Evolutionary conservation across 495 filamentous ascomycete species (phyloP).

Genomic region (Annulohypoxylon maeteangense): DNA sequence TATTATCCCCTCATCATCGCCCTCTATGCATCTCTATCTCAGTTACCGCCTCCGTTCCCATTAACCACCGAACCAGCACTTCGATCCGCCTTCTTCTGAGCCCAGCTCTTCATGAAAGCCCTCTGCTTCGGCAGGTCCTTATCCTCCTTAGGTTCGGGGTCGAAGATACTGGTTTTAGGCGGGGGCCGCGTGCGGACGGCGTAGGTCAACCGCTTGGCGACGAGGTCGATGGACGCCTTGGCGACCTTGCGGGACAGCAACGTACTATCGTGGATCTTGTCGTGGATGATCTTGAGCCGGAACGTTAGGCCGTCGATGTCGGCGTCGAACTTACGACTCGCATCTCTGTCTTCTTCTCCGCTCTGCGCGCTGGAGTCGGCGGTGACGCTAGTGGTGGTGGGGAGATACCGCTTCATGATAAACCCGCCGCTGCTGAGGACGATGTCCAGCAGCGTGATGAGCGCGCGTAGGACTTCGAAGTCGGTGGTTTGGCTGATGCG

Average conservation of each 20-base stretch:
- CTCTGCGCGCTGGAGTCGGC: slow-evolving; percentile 28
- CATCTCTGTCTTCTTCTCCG: slow-evolving; percentile 32
- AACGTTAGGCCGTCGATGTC: slow-evolving; percentile 73
- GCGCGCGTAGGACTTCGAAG: slow-evolving; percentile 71
- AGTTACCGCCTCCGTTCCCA: not conserved
- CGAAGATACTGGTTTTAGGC: slow-evolving; percentile 68
- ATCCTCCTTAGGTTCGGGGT: slow-evolving; percentile 40
- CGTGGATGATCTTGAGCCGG: slow-evolving; percentile 72
- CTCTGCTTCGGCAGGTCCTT: slow-evolving; percentile 50
- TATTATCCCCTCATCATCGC: not conserved
- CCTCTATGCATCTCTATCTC: not conserved
- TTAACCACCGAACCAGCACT: slow-evolving; percentile 5
- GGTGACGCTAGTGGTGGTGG: not conserved
- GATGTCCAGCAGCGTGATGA: slow-evolving; percentile 74
- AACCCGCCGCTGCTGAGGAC: slow-evolving; percentile 72
- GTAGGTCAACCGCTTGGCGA: slow-evolving; percentile 76
- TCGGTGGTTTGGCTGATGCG: slow-evolving; percentile 61
- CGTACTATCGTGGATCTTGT: slow-evolving; percentile 77
- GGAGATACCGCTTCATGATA: slow-evolving; percentile 24
- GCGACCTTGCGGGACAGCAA: slow-evolving; percentile 77
- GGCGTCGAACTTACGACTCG: slow-evolving; percentile 68
- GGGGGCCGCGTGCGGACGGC: slow-evolving; percentile 73
- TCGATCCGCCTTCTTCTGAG: slow-evolving; percentile 50
- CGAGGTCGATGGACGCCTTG: slow-evolving; percentile 74
- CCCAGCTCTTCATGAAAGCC: slow-evolving; percentile 59